Evolutionary conservation across 148 eudicot species (phyloP), one percentile per base, ranked within the genome.

Genomic region (Chenopodium album): DNA sequence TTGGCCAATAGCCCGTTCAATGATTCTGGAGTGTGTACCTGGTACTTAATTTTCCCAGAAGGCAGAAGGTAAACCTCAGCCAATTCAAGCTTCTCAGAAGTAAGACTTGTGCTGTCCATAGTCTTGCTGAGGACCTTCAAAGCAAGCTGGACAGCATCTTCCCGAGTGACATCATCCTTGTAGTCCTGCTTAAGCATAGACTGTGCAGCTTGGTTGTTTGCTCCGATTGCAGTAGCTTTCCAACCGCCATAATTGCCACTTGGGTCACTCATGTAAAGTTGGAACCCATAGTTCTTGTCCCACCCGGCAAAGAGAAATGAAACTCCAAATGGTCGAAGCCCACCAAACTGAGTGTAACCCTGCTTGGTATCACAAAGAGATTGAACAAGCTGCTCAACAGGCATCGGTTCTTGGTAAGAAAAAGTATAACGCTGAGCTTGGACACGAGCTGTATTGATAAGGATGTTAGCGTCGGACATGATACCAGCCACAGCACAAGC

Each of bases 161-260:
- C 98, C 82, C 98, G 82, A 2, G 88, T 80, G 66, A 92, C 91
- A 9, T 92, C 98, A 84, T 94, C 98, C 89, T 94, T 94, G 78
- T 94, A 94, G 59, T 94, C 98, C 85, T 94, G 98, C 87, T 92
- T 94, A 37, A 94, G 95, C 92, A 94, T 94, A 12, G 98, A 94
- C 71, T 94, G 95, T 29, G 98, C 97, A 0, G 95, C 98, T 85
- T 94, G 97, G 80, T 94, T 94, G 79, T 94, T 94, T 19, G 92
- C 92, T 37, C 97, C 98, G 22, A 91, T 86, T 16, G 98, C 98
- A 16, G 94, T 93, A 32, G 98, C 97, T 81, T 94, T 94, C 98
- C 98, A 94, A 7, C 94, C 98, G 4, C 89, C 94, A 63, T 92
- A 94, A 72, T 92, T 94, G 48, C 98, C 98, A 82, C 97, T 92